Base-by-base conservation (phyloP, 2,329 filamentous ascomycete genomes). In the Sarocladium kiliense region DNA sequence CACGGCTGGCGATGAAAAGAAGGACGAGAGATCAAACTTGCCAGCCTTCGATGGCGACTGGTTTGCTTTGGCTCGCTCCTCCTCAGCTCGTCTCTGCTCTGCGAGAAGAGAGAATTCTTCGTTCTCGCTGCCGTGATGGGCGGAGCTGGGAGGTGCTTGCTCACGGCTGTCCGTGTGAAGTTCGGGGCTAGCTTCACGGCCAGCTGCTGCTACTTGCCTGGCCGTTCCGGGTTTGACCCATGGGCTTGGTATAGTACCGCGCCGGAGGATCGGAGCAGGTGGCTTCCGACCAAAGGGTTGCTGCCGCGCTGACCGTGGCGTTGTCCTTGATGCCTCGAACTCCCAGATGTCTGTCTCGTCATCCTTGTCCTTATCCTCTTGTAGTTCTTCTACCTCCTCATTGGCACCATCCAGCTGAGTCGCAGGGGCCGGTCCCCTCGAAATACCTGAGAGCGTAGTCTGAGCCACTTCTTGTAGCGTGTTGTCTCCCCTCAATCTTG, bases 341-440 rank as follows among this genome's bases (percentile, higher is more conserved):
- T 79, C 80, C 80, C 81, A 85, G 11, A 85, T 73, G 59, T 84
- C 70, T 11, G 76, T 77, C 3, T 75, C 74, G n/a, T 77, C 75
- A 25, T 72, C 71, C 25, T 58, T 57, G n/a, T 62, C 59, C 16
- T 57, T 53, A 18, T 54, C 56, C n/a, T 12, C 12, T 41, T 27
- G 34, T 19, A n/a, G 6, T 21, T 53, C 32, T 16, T 25, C 50
- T 18, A n/a, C 21, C 16, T 53, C 32, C 6, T 39, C 32, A 36
- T 26, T 19, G 5, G 32, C 32, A 18, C 23, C 34, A 30, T 41
- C 34, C 6, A 41, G 6, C 18, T 51, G n/a, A 4, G 10, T 19
- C n/a, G 47, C 27, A 11, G 26, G 47, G 36, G 47, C n/a, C 16
- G 30, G 11, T 11, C 12, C 14, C 27, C 36, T 36, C 34, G 19